A percentile compares a stretch with the other conserved stretches of the same genome.
Conservation (phyloP, 495 filamentous ascomycete species). For the Pseudoneurospora amorphoporcata region DNA sequence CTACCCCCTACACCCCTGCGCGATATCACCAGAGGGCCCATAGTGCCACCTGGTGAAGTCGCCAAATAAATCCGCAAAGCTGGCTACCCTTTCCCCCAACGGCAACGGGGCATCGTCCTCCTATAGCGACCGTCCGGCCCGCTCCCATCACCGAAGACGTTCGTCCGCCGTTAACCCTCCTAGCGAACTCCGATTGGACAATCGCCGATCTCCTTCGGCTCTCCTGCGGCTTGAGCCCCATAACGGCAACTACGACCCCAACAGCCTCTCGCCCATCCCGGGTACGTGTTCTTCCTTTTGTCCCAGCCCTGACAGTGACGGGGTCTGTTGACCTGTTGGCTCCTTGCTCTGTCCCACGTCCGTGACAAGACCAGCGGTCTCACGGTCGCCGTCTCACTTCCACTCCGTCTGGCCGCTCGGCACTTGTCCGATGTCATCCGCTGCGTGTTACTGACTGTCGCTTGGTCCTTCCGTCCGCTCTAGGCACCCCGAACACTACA, state of each 20-base stretch:
- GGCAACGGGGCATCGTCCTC: slow-evolving; percentile 30
- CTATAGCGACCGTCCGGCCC: slow-evolving; percentile 29
- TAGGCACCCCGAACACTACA: slow-evolving; percentile 36
- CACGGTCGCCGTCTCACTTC: not conserved
- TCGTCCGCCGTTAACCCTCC: slow-evolving; percentile 21
- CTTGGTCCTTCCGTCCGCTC: slow-evolving; percentile 4
- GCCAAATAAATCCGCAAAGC: slow-evolving; percentile 12
- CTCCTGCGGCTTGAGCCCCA: slow-evolving; percentile 31
- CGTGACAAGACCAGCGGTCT: not conserved
- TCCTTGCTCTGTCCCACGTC: not conserved
- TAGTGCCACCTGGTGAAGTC: slow-evolving; percentile 8
- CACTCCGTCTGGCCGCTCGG: not conserved
- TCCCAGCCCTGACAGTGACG: not conserved
- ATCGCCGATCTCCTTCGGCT: slow-evolving; percentile 18
- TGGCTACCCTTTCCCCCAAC: slow-evolving; percentile 29
- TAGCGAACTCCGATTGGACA: slow-evolving; percentile 21
- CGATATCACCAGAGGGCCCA: not conserved
- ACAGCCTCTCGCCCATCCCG: slow-evolving; percentile 30
- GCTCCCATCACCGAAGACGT: slow-evolving; percentile 32
- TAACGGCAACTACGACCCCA: slow-evolving; percentile 27
- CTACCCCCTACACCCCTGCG: not conserved
- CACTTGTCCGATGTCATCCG: slow-evolving; percentile 1
- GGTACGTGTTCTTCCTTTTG: slow-evolving; percentile 23
- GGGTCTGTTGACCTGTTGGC: not conserved
- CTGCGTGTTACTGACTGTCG: slow-evolving; percentile 5